Evolutionary conservation across 495 filamentous ascomycete genomes (phyloP), one percentile per base, ranked within the genome.

Genomic region (Choiromyces venosus): DNA sequence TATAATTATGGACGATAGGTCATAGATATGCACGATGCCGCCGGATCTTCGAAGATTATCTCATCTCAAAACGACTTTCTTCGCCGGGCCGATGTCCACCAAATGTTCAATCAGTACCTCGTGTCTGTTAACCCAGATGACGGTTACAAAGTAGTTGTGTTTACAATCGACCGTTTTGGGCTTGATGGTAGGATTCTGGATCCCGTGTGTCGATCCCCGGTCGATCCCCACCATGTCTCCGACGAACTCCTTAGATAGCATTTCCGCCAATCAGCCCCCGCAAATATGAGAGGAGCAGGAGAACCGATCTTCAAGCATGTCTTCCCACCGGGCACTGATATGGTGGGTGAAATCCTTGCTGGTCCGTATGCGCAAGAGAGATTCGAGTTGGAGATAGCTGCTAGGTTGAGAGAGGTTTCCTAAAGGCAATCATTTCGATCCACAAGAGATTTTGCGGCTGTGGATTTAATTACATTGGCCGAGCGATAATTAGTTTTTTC

Each of bases 191-290:
- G 70, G 69, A 65, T 74, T 39, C 74, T 76, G 29, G 74, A 80
- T 73, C 73, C 71, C 16, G 74, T 74, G 16, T 81, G 78, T 77
- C 78, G 79, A 39, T 35, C 80, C 75, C 79, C 75, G 7, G 66
- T 67, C 67, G 67, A 80, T 75, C 71, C 73, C 6, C 75, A 80
- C 65, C 69, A 71, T 40, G 46, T 81, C 37, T 73, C 73, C 2
- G 74, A 79, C 65, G 4, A 81, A 71, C 77, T 81, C 36, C 68
- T 82, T 1, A 37, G 78, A 10, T 82, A 74, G 81, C 72, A 82
- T 39, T 82, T 82, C 56, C 38, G 80, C 12, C 77, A 81, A 64
- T 72, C 73, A 25, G 78, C 80, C 16, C 73, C 82, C 46, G 74
- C 73, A 16, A n/a, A n/a, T n/a, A n/a, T n/a, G n/a, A n/a, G n/a